phyloP scores from a whole-genome alignment of 1,284 basidiomycete genomes.

The Sporisorium graminicola region DNA sequence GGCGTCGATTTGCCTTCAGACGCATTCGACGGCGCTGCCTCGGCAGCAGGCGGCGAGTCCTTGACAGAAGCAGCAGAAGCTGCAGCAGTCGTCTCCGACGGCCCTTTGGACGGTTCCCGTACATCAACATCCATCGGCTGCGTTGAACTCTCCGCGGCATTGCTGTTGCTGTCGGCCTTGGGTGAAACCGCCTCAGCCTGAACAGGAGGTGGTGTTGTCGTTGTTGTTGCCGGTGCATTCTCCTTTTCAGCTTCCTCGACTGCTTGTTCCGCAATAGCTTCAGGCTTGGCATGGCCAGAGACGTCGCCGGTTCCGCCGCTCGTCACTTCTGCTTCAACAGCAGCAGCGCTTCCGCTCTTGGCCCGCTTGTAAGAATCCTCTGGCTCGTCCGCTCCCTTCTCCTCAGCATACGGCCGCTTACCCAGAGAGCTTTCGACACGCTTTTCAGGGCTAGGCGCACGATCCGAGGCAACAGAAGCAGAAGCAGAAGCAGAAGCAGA shows the following conservation, averaged over 20 bases:
- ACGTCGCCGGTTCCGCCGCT: not conserved
- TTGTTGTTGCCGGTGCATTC: not conserved
- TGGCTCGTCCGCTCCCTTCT: slow-evolving; percentile 13
- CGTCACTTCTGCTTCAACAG: slow-evolving; percentile 7
- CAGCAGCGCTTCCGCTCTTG: slow-evolving; percentile 32
- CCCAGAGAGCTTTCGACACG: slow-evolving; percentile 49
- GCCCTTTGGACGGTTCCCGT: slow-evolving; percentile 6
- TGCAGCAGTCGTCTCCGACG: not conserved
- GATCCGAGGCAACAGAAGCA: slow-evolving; percentile 18
- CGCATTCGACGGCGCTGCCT: slow-evolving; percentile 3
- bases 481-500: slow-evolving; percentile 9
- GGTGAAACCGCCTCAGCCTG: slow-evolving; percentile 16
- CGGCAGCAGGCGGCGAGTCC: slow-evolving; percentile 7
- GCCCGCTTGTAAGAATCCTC: slow-evolving; percentile 48
- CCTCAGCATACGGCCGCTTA: slow-evolving; percentile 47
- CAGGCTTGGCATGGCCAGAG: slow-evolving; percentile 8
- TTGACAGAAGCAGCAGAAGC: not conserved
- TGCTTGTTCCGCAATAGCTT: slow-evolving; percentile 1
- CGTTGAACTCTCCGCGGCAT: slow-evolving; percentile 1
- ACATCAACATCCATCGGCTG: slow-evolving; percentile 31
- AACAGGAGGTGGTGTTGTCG: slow-evolving; percentile 14
- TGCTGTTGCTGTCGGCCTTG: not conserved
- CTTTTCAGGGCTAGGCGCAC: slow-evolving; percentile 34
- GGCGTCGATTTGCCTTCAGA: slow-evolving; percentile 2
- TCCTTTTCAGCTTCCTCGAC: slow-evolving; percentile 9